Conservation (phyloP, 768 basidiomycete species). For the Leccinum uliginosum region DNA sequence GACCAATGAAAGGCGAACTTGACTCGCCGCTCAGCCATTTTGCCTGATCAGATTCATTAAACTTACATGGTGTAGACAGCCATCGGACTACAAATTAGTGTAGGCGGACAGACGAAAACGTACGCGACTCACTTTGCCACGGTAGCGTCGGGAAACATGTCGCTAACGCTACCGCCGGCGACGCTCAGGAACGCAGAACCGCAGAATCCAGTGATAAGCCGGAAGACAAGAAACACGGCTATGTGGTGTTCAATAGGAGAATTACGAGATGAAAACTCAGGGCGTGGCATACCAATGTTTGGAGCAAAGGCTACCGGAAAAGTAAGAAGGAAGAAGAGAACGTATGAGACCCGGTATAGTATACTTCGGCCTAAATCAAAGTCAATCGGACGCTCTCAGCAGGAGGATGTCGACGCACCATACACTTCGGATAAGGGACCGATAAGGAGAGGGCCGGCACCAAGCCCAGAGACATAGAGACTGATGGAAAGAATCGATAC, state of each 20-base stretch:
- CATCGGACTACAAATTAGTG: slow-evolving; percentile 44
- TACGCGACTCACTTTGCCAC: slow-evolving; percentile 52
- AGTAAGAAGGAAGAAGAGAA: slow-evolving; percentile 56
- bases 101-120: neutral
- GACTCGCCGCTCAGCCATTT: neutral
- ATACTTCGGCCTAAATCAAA: slow-evolving; percentile 46
- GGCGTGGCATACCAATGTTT: slow-evolving; percentile 42
- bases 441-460: slow-evolving; percentile 33
- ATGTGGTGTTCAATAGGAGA: neutral
- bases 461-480: slow-evolving; percentile 40
- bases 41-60: neutral
- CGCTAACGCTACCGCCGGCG: slow-evolving; percentile 56
- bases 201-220: slow-evolving; percentile 52
- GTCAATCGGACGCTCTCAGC: neutral
- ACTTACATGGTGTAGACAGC: slow-evolving; percentile 44
- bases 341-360: slow-evolving; percentile 60
- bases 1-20: slow-evolving; percentile 52
- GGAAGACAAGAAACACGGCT: slow-evolving; percentile 62
- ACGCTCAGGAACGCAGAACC: slow-evolving; percentile 59
- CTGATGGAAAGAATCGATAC: slow-evolving; percentile 48
- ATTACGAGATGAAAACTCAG: neutral
- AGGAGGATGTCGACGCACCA: slow-evolving; percentile 10
- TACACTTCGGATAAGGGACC: slow-evolving; percentile 41
- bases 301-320: slow-evolving; percentile 74
- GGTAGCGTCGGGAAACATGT: slow-evolving; percentile 49